Evolutionary conservation across 2,329 filamentous ascomycete genomes (phyloP).

Genomic region (Aspergillus pseudonomiae): DNA sequence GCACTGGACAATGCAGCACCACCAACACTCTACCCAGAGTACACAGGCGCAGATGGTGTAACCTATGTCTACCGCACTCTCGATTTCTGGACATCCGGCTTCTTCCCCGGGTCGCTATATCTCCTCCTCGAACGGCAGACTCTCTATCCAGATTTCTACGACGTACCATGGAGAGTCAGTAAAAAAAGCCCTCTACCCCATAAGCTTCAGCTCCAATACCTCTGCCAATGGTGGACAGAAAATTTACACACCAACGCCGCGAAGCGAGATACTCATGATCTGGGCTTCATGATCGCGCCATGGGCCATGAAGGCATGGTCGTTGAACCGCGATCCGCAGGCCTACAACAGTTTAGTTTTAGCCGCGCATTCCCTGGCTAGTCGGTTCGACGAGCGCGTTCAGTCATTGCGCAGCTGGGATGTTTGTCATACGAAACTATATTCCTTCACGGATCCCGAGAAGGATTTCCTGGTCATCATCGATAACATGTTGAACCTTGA

Average conservation of each 20-base stretch:
- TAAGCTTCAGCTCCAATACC: slow-evolving; percentile 20
- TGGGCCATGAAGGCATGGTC: slow-evolving; percentile 53
- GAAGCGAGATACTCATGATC: slow-evolving; percentile 57
- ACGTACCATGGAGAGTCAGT: slow-evolving; percentile 12
- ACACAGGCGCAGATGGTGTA: slow-evolving; percentile 14
- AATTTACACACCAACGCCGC: slow-evolving; percentile 42
- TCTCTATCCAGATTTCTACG: slow-evolving; percentile 26
- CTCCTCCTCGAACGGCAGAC: slow-evolving; percentile 40
- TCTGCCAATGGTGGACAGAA: slow-evolving; percentile 48
- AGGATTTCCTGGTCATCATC: slow-evolving; percentile 48
- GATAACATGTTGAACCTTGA: slow-evolving; percentile 49
- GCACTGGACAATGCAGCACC: slow-evolving; percentile 14
- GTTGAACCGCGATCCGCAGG: slow-evolving; percentile 41
- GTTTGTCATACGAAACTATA: slow-evolving; percentile 39
- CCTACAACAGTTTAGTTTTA: slow-evolving; percentile 37
- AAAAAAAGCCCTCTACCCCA: slow-evolving; percentile 15
- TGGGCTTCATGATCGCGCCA: slow-evolving; percentile 58
- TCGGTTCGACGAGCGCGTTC: slow-evolving; percentile 39
- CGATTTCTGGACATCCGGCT: slow-evolving; percentile 54
- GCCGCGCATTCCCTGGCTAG: slow-evolving; percentile 40
- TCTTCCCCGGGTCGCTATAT: slow-evolving; percentile 52
- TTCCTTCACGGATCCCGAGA: slow-evolving; percentile 33
- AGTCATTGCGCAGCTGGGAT: slow-evolving; percentile 50
- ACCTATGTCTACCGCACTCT: slow-evolving; percentile 45
- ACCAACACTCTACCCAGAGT: slow-evolving; percentile 20